A percentile compares a stretch with the other conserved stretches of the same genome.
These are phyloP conservation scores for Magnolia sinica DNA, from an alignment of 164 flowering plant genomes.

Conservation along the genomic window DNA sequence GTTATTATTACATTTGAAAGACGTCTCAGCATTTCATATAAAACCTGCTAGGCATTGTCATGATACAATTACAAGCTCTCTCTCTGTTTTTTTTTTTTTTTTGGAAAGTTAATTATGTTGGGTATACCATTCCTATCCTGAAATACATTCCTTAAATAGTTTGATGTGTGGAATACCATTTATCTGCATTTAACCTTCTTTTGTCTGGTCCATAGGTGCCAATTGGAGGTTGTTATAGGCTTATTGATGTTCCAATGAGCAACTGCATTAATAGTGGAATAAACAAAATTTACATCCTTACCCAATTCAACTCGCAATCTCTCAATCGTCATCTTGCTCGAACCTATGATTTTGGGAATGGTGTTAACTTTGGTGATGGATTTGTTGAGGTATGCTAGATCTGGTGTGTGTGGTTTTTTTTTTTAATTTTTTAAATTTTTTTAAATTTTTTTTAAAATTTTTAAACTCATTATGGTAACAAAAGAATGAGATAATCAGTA, in stretches of 20 bases:
- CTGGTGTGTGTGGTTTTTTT: neutral
- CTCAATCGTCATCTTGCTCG: conserved; percentile 85
- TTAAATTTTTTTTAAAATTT: neutral
- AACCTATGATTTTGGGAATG: conserved; percentile 72
- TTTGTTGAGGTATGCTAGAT: conserved; percentile 72
- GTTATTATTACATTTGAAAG: too few relatives aligned
- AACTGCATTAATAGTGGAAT: conserved; percentile 94
- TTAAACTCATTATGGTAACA: neutral
- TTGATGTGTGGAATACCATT: neutral
- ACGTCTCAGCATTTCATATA: too few relatives aligned
- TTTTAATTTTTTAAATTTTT: neutral
- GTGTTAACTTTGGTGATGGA: conserved; percentile 85
- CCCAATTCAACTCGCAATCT: conserved; percentile 89
- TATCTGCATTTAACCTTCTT: neutral
- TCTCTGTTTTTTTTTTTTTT: too few relatives aligned
- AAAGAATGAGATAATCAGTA: neutral
- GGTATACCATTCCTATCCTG: too few relatives aligned
- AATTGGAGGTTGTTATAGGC: conserved; percentile 89
- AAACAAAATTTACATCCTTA: conserved; percentile 80
- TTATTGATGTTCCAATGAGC: conserved; percentile 97
- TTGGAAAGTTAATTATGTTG: too few relatives aligned
- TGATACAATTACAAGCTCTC: too few relatives aligned
- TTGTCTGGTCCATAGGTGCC: conserved; percentile 55
- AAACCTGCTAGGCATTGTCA: too few relatives aligned
- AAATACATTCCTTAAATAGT: too few relatives aligned